Percentiles rank a stretch among this genome's conserved stretches.
Conservation (phyloP, 805 yeast species). For the Monosporozyma servazzii region DNA sequence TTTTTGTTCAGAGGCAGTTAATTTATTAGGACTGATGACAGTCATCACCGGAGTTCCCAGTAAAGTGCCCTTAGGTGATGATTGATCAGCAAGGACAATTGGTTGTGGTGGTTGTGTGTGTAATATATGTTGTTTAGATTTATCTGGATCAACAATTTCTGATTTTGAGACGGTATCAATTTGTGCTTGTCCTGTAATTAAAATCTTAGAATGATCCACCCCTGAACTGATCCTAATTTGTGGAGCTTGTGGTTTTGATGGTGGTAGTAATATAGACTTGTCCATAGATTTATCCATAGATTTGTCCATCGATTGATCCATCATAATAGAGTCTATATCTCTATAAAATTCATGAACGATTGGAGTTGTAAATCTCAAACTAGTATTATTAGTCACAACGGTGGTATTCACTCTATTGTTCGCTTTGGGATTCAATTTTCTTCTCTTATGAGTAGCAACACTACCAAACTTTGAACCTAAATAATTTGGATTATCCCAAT, state of each 20-base stretch:
- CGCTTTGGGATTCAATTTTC: slow-evolving; percentile 12
- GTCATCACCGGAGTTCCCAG: slow-evolving; percentile 24
- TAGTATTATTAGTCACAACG: neutral
- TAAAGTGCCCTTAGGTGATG: slow-evolving; percentile 3
- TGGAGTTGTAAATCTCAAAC: slow-evolving; percentile 30
- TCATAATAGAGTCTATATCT: slow-evolving; percentile 3
- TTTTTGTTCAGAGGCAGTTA: slow-evolving; percentile 7
- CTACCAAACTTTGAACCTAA: neutral
- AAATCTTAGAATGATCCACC: slow-evolving; percentile 20
- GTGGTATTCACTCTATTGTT: neutral
- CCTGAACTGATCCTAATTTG: slow-evolving; percentile 28
- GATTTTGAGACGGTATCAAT: slow-evolving; percentile 28
- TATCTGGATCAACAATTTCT: slow-evolving; percentile 28
- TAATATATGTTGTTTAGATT: slow-evolving; percentile 19
- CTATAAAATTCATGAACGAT: slow-evolving; percentile 31
- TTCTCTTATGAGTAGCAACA: slow-evolving; percentile 7
- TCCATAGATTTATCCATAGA: slow-evolving; percentile 14
- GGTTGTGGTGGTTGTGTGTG: neutral
- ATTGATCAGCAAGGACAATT: neutral
- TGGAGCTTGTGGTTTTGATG: slow-evolving; percentile 27
- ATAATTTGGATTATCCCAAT: slow-evolving; percentile 19
- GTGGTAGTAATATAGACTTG: slow-evolving; percentile 27
- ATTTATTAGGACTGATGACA: slow-evolving; percentile 19
- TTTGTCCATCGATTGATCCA: slow-evolving; percentile 9
- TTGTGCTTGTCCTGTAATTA: slow-evolving; percentile 16